These are phyloP conservation scores for Fraxinus xanthoxyloides DNA, from an alignment of 305 asterid genomes.

Conservation along the genomic window DNA sequence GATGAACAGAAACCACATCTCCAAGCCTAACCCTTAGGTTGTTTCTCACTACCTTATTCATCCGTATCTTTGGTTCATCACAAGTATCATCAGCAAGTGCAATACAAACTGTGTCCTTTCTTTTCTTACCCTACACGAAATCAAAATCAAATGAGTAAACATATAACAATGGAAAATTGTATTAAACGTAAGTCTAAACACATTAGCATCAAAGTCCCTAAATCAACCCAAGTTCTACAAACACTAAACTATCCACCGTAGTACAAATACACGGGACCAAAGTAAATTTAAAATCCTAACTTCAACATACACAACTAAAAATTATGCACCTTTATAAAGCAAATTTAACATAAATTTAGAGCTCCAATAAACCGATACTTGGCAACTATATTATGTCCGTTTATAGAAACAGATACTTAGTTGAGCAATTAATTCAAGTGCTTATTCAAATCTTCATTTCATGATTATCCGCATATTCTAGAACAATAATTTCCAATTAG, in stretches of 20 bases:
- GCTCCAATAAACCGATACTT: not conserved
- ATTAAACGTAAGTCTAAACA: not conserved
- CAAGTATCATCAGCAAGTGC: constrained; percentile 33
- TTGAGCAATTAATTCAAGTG: not conserved
- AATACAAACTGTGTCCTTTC: constrained; percentile 24
- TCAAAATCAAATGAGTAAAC: not conserved
- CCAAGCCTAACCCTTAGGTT: constrained; percentile 29
- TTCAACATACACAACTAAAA: not conserved
- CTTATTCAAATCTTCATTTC: not conserved
- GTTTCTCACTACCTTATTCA: constrained; percentile 28
- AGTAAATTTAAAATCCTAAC: not conserved
- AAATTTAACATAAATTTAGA: not conserved
- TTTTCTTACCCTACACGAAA: constrained; percentile 22
- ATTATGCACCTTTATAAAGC: not conserved
- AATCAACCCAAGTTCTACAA: not conserved
- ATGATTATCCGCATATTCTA: not conserved
- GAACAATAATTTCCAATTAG: not conserved
- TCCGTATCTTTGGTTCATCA: constrained; percentile 27
- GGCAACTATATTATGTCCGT: not conserved
- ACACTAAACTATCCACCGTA: not conserved
- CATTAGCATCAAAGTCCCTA: not conserved
- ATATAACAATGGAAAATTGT: not conserved
- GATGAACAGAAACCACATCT: constrained; percentile 32
- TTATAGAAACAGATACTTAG: not conserved
- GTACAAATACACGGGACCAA: not conserved